These are phyloP conservation scores for Aquanectria penicillioides DNA, from an alignment of 2,329 filamentous ascomycete genomes.

Conservation along the genomic window DNA sequence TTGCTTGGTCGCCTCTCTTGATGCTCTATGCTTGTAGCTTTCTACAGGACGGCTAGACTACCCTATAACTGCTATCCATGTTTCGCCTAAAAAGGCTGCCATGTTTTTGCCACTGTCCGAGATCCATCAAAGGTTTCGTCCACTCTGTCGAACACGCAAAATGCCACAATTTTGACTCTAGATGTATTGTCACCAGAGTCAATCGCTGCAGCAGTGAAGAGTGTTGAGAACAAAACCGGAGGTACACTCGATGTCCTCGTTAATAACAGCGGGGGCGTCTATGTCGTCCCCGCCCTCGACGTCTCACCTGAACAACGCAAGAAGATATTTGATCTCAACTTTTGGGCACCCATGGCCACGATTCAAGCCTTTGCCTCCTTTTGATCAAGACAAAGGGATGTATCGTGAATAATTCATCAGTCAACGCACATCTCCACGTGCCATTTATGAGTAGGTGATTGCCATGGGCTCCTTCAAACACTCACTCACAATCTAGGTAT, in stretches of 20 bases:
- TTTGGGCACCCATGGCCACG: slow-evolving; percentile 49
- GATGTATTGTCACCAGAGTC: slow-evolving; percentile 43
- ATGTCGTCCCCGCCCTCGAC: slow-evolving; percentile 37
- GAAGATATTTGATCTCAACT: slow-evolving; percentile 49
- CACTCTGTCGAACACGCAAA: slow-evolving; percentile 30
- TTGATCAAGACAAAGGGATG: slow-evolving; percentile 42
- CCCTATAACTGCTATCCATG: too few relatives aligned
- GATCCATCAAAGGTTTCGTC: slow-evolving; percentile 40
- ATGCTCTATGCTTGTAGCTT: too few relatives aligned
- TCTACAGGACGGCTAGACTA: too few relatives aligned
- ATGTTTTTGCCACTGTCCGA: slow-evolving; percentile 47
- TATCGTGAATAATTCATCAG: slow-evolving; percentile 34
- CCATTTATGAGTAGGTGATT: slow-evolving; percentile 5
- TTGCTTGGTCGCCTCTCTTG: too few relatives aligned
- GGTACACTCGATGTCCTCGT: slow-evolving; percentile 36
- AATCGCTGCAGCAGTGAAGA: slow-evolving; percentile 35
- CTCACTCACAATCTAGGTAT: slow-evolving; percentile 23
- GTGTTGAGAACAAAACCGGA: slow-evolving; percentile 27
- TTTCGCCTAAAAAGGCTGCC: slow-evolving; percentile 39
- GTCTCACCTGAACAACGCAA: slow-evolving; percentile 27
- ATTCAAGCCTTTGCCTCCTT: slow-evolving; percentile 50
- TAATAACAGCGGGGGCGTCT: slow-evolving; percentile 34
- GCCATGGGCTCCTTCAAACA: neutral
- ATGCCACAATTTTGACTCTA: slow-evolving; percentile 39
- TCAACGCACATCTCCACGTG: slow-evolving; percentile 1